These are phyloP conservation scores for Rachicladosporium sp. DNA, from an alignment of 2,329 filamentous ascomycete species.

Conservation along the genomic window DNA sequence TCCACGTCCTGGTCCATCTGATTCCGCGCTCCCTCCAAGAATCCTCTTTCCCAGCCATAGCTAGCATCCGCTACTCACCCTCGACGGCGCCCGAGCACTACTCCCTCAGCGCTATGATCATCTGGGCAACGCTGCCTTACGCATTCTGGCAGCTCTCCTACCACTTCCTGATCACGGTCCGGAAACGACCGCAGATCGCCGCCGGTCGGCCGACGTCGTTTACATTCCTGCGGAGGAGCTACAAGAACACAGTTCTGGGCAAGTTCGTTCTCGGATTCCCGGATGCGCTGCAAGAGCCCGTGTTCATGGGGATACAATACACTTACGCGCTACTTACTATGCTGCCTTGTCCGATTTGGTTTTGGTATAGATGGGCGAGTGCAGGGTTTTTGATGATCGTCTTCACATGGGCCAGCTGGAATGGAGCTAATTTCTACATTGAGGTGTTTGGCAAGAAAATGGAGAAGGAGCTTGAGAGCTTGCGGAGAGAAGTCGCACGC, in stretches of 20 bases:
- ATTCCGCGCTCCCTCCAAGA: slow-evolving; percentile 53
- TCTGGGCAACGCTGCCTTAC: slow-evolving; percentile 90
- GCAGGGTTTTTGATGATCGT: slow-evolving; percentile 63
- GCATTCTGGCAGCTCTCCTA: slow-evolving; percentile 85
- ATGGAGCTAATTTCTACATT: slow-evolving; percentile 95
- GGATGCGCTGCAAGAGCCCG: slow-evolving; percentile 62
- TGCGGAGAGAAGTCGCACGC: slow-evolving; percentile 64
- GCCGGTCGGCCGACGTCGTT: slow-evolving; percentile 92
- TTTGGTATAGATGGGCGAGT: slow-evolving; percentile 73
- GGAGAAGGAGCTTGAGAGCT: slow-evolving; percentile 84
- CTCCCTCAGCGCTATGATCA: slow-evolving; percentile 68
- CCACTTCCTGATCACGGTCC: slow-evolving; percentile 89
- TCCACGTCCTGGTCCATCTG: slow-evolving; percentile 87
- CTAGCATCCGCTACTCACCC: slow-evolving; percentile 58
- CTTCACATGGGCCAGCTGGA: slow-evolving; percentile 94
- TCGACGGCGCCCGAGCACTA: slow-evolving; percentile 65
- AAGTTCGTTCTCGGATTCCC: slow-evolving; percentile 72
- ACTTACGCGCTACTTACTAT: slow-evolving; percentile 81
- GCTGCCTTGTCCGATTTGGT: slow-evolving; percentile 90
- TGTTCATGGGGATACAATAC: slow-evolving; percentile 97
- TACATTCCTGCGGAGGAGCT: slow-evolving; percentile 89
- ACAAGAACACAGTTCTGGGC: slow-evolving; percentile 80
- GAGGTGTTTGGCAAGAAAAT: slow-evolving; percentile 95
- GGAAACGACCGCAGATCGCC: slow-evolving; percentile 88
- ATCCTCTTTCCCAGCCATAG: slow-evolving; percentile 70